These are phyloP conservation scores for Emmonsiellopsis sp. DNA, from an alignment of 2,329 filamentous ascomycete species.

Conservation along the genomic window DNA sequence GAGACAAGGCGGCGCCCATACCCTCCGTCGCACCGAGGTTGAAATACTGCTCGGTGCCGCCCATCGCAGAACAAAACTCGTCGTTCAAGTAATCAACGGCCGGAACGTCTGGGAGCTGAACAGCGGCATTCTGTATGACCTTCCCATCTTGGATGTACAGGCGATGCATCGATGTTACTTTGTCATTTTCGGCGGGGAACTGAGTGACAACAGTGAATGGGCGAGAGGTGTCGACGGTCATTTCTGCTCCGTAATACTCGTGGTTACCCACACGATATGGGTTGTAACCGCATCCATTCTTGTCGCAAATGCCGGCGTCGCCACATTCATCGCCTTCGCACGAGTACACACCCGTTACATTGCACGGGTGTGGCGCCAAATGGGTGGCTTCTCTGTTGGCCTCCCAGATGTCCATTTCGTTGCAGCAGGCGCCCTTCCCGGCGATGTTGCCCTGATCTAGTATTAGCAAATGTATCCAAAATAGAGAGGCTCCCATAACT, in stretches of 20 bases:
- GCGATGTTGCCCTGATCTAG: slow-evolving; percentile 38
- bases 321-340: slow-evolving; percentile 41
- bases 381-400: slow-evolving; percentile 54
- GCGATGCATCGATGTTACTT: slow-evolving; percentile 48
- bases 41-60: slow-evolving; percentile 41
- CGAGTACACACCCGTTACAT: slow-evolving; percentile 38
- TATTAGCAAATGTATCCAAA: background rate
- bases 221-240: slow-evolving; percentile 47
- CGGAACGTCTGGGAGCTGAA: slow-evolving; percentile 32
- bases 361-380: slow-evolving; percentile 55
- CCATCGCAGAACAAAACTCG: slow-evolving; percentile 39
- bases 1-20: slow-evolving; percentile 45
- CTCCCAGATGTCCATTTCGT: slow-evolving; percentile 61
- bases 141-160: slow-evolving; percentile 53
- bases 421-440: slow-evolving; percentile 49
- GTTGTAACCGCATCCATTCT: slow-evolving; percentile 60
- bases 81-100: slow-evolving; percentile 44
- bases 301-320: slow-evolving; percentile 48
- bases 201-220: slow-evolving; percentile 57
- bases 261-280: slow-evolving; percentile 53
- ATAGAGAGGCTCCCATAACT: background rate
- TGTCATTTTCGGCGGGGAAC: slow-evolving; percentile 42
- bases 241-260: slow-evolving; percentile 50
- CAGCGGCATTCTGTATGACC: slow-evolving; percentile 44
- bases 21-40: slow-evolving; percentile 44